phyloP scores from a whole-genome alignment of 2,329 filamentous ascomycete genomes.

The Xylariaceae sp. region DNA sequence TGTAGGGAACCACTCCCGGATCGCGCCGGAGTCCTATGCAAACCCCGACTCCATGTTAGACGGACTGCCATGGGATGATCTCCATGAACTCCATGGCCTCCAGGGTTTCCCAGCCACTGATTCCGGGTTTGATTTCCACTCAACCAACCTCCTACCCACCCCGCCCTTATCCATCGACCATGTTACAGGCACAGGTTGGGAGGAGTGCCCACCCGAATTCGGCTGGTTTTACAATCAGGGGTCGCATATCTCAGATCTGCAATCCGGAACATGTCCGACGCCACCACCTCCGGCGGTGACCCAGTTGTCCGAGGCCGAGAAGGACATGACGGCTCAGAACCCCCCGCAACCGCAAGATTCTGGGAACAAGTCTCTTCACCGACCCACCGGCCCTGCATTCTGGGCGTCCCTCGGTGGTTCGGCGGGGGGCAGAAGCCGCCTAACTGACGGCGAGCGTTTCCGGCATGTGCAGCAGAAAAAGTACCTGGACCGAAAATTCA shows the following conservation, averaged over 20 bases:
- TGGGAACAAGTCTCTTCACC: constrained; percentile 1
- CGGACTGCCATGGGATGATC: constrained; percentile 3
- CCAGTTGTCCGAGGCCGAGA: constrained; percentile 1
- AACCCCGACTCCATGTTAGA: constrained; percentile 3
- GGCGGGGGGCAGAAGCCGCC: not conserved
- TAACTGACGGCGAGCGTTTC: constrained; percentile 3
- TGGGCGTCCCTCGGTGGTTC: constrained; percentile 1
- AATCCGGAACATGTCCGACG: constrained; percentile 1
- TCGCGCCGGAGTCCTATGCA: constrained; percentile 4
- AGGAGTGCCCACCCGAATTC: constrained; percentile 1
- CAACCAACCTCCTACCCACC: constrained; percentile 2
- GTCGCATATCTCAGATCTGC: constrained; percentile 1
- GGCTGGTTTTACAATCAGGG: constrained; percentile 1
- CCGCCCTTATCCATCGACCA: not conserved
- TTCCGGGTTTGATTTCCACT: constrained; percentile 1
- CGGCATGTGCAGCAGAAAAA: constrained; percentile 3
- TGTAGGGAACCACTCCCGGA: constrained; percentile 2
- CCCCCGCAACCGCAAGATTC: constrained; percentile 2
- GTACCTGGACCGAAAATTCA: constrained; percentile 3
- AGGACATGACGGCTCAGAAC: constrained; percentile 1
- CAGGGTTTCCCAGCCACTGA: not conserved
- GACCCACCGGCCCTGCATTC: constrained; percentile 2
- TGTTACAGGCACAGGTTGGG: constrained; percentile 5
- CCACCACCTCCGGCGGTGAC: not conserved
- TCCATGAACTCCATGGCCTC: constrained; percentile 2